These are phyloP conservation scores for Vicia villosa DNA, from an alignment of 306 rosid species.

Conservation along the genomic window DNA sequence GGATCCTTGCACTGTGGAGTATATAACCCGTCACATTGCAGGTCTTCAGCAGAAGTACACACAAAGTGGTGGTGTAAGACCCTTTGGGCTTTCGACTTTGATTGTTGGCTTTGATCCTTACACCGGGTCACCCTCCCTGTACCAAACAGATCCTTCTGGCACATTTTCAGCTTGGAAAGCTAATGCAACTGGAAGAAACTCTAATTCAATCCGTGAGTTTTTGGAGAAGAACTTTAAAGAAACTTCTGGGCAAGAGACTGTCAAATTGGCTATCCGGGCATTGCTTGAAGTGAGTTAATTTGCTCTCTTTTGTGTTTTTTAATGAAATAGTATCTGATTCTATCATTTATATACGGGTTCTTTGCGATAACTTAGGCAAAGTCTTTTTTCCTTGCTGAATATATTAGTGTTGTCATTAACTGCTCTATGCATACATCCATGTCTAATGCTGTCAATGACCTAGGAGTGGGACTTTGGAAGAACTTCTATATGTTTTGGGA, in stretches of 20 bases:
- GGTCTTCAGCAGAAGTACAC: constrained; percentile 99
- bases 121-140: constrained; percentile 63
- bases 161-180: constrained; percentile 99
- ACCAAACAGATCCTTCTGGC: constrained; percentile 98
- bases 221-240: constrained; percentile 92
- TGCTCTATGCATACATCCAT: neutral
- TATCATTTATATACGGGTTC: neutral
- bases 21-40: constrained; percentile 90
- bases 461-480: neutral
- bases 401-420: neutral
- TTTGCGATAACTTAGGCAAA: neutral
- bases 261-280: constrained; percentile 92
- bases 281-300: constrained; percentile 72
- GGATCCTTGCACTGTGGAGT: constrained; percentile 95
- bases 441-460: constrained; percentile 8
- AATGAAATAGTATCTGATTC: constrained; percentile 9
- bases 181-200: constrained; percentile 92
- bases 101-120: constrained; percentile 96
- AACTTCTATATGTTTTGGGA: constrained; percentile 8
- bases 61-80: constrained; percentile 97
- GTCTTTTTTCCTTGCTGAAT: constrained; percentile 5
- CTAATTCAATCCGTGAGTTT: constrained; percentile 89
- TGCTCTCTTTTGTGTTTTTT: constrained; percentile 11
- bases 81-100: constrained; percentile 96
- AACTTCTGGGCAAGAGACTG: constrained; percentile 84